Base-by-base conservation (phyloP, 768 basidiomycete species). In the Suillus lakei region DNA sequence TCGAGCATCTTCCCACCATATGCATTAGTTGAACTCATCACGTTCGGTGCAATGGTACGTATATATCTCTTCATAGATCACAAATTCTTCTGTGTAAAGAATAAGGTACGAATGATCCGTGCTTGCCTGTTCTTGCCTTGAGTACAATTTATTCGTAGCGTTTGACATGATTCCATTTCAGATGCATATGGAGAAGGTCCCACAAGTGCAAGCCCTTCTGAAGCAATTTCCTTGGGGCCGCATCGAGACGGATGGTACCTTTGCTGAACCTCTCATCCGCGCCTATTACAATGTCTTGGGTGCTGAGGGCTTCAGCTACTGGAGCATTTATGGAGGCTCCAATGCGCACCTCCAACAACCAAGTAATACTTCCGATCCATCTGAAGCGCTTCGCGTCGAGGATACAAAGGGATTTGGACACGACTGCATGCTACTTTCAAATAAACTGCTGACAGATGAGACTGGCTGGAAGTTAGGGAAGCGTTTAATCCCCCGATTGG, bases 141-240 rank as follows among this genome's bases (percentile, higher is more conserved):
- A 23, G 23, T 54, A 32, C 21, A 18, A 10, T 61, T 34, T n/a
- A 32, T 54, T 32, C 9, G 15, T 18, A 18, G 16, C 18, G 53
- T 26, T 60, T 54, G 38, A 26, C 13, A 8, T 13, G 13, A 26
- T 39, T 58, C 26, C 2, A 39, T 41, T 12, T 64, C 53, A 81
- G 80, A 68, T 73, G 64, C 77, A 81, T 63, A 82, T 82, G 81
- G 60, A 75, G 59, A 76, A 70, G 62, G 72, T 78, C 7, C 68
- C 77, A 0, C 67, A 77, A 63, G 70, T 78, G n/a, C 79, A 74
- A 38, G 72, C 74, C 18, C 70, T 79, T 53, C 69, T 80, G 41
- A 70, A 70, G 23, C 76, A 78, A 28, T 83, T 82, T 66, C 78
- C 82, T 9, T 83, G 82, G 82, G 82, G 79, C 12, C 77, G 76